Evolutionary conservation across 495 filamentous ascomycete species (phyloP).

Genomic region (Patellaria atrata): DNA sequence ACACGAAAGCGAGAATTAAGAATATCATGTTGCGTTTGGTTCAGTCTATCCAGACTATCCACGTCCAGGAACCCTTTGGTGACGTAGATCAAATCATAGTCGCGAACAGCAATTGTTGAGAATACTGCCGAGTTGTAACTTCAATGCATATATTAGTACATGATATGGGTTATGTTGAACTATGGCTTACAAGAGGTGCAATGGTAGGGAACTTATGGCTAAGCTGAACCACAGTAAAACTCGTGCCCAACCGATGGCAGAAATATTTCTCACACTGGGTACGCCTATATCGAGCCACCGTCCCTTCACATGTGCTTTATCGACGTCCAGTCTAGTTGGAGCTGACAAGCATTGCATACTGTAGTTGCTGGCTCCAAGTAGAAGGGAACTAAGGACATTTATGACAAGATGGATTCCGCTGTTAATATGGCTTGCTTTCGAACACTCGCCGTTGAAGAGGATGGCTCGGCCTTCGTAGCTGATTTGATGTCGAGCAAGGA

Average conservation of each 20-base stretch:
- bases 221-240: constrained; percentile 6
- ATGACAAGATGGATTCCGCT: constrained; percentile 11
- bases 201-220: constrained; percentile 7
- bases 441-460: too few species aligned
- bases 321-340: constrained; percentile 6
- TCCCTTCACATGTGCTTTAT: constrained; percentile 4
- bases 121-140: constrained; percentile 34
- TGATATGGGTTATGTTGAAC: not conserved
- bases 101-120: constrained; percentile 26
- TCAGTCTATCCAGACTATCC: too few species aligned
- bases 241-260: constrained; percentile 1
- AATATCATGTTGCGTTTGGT: too few species aligned
- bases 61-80: constrained; percentile 24
- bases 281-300: constrained; percentile 11
- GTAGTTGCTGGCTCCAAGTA: constrained; percentile 11
- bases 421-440: too few species aligned
- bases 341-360: constrained; percentile 9
- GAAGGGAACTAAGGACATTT: constrained; percentile 10
- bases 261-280: constrained; percentile 6
- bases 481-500: too few species aligned
- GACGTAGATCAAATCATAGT: constrained; percentile 26
- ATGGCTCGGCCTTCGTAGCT: too few species aligned
- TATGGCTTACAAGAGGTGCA: constrained; percentile 12
- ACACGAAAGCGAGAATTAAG: too few species aligned
- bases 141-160: not conserved